Evolutionary conservation across 371 early-diverging fungal genomes (phyloP).

Genomic region (Chytridium lagenaria): DNA sequence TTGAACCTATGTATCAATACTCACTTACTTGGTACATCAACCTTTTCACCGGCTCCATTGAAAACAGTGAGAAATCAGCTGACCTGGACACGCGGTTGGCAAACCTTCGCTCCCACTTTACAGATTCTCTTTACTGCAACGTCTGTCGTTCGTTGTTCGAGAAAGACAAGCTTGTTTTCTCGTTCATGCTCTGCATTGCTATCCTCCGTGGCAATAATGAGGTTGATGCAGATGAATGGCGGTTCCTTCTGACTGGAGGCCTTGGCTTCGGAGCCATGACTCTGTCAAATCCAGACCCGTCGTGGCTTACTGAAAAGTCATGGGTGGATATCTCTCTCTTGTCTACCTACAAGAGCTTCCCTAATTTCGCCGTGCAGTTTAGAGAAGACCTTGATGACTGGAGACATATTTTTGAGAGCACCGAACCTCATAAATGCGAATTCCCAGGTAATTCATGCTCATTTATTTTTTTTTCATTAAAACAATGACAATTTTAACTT

Average conservation of each 20-base stretch:
- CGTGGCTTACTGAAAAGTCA: conserved; percentile 56
- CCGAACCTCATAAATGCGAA: conserved; percentile 50
- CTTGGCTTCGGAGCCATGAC: conserved; percentile 42
- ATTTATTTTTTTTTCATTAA: not conserved
- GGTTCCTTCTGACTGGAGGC: conserved; percentile 60
- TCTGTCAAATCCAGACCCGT: conserved; percentile 51
- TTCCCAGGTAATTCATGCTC: conserved; percentile 47
- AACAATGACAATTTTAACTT: not conserved
- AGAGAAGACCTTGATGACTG: conserved; percentile 46
- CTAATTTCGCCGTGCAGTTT: conserved; percentile 41
- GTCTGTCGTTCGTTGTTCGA: conserved; percentile 63
- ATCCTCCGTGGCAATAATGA: conserved; percentile 51
- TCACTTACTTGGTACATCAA: conserved; percentile 62
- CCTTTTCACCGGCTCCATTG: conserved; percentile 57
- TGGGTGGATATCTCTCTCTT: conserved; percentile 56
- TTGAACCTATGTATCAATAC: conserved; percentile 67
- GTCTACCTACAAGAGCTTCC: conserved; percentile 42
- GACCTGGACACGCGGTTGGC: conserved; percentile 49
- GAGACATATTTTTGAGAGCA: conserved; percentile 53
- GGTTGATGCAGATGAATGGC: conserved; percentile 56
- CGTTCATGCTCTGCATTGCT: conserved; percentile 55
- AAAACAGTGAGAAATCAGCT: conserved; percentile 56
- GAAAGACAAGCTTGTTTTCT: conserved; percentile 64
- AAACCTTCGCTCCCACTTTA: conserved; percentile 52
- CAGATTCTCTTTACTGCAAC: conserved; percentile 57